Percentiles rank a stretch among this genome's conserved stretches.
phyloP scores from a whole-genome alignment of 1,284 basidiomycete genomes.

The Moesziomyces sp. region DNA sequence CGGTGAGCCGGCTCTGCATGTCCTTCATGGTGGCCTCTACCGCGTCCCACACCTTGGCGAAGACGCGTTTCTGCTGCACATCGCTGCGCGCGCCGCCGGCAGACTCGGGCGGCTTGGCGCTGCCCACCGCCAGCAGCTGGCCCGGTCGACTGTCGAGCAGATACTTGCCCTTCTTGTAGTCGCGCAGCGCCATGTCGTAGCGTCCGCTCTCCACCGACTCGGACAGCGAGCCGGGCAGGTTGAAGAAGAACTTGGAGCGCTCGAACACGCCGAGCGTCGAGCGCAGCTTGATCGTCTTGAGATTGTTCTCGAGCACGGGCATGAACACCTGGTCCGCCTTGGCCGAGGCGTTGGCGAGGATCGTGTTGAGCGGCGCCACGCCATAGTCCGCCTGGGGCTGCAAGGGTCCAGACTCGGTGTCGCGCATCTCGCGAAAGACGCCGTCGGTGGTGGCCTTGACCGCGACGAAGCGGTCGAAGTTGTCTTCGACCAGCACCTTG shows the following conservation, averaged over 20 bases:
- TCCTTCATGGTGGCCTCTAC: conserved; percentile 95
- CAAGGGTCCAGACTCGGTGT: conserved; percentile 79
- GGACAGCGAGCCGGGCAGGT: conserved; percentile 89
- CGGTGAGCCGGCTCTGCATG: conserved; percentile 82
- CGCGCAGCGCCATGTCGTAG: conserved; percentile 90
- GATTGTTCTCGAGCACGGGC: conserved; percentile 93
- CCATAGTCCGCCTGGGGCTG: conserved; percentile 82
- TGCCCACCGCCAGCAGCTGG: conserved; percentile 76
- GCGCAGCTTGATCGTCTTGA: conserved; percentile 91
- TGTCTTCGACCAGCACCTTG: conserved; percentile 92
- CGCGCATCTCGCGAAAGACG: conserved; percentile 84
- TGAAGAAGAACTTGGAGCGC: conserved; percentile 97
- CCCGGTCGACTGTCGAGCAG: conserved; percentile 86
- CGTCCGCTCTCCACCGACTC: conserved; percentile 81
- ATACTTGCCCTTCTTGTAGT: conserved; percentile 97
- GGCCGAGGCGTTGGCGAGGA: conserved; percentile 73
- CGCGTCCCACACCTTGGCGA: conserved; percentile 94
- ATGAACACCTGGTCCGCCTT: conserved; percentile 96
- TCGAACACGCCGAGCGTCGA: conserved; percentile 95
- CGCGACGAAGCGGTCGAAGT: conserved; percentile 96
- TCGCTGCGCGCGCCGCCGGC: conserved; percentile 37
- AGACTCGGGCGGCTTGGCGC: conserved; percentile 24
- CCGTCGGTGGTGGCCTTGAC: conserved; percentile 97
- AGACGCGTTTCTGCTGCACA: conserved; percentile 80
- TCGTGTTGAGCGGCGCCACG: conserved; percentile 80